Base-by-base conservation (phyloP, 805 yeast species). In the Saccharomycopsis capsularis region DNA sequence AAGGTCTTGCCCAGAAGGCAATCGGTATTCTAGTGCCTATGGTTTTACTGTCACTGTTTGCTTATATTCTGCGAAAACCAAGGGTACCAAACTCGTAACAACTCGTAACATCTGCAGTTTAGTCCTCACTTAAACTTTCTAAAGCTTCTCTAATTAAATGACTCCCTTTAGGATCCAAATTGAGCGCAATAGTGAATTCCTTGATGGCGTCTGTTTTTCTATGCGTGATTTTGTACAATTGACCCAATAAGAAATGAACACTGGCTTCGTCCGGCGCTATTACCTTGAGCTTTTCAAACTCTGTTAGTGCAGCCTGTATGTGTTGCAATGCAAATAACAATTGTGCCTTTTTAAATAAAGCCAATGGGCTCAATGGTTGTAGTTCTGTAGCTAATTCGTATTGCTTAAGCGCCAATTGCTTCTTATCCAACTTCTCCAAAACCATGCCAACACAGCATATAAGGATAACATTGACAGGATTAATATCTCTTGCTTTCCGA, bases 361-460 rank as follows among this genome's bases (percentile, higher is more conserved):
- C 91, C 52, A 91, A 71, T 34, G 95, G 89, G 48, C 89, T 83
- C 44, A 78, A 68, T 5, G 97, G 96, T 62, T 90, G 96, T 38
- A 91, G 64, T 55, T 81, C 81, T 48, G 84, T 78, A 0, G 98
- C 98, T 57, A 83, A 67, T 40, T 84, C 85, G 62, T 88, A 93
- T 61, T 87, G 91, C 45, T 78, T 72, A 45, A 91, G 66, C 0
- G 98, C 98, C 51, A 81, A 75, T 15, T 76, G 81, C 54, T 73
- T 72, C 58, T 79, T 76, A 11, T 81, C 82, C 47, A 82, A 60
- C 60, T 84, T 85, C 59, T 91, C 98, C 46, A 86, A 69, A 29
- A 89, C 93, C 83, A 89, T 87, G 11, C 98, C 99, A 46, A 90
- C 82, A 64, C 97, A 91, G 62, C 96, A 90, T 2, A 88, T 78